Conservation (phyloP, 2,329 filamentous ascomycete genomes). For the Aureobasidium namibiae region DNA sequence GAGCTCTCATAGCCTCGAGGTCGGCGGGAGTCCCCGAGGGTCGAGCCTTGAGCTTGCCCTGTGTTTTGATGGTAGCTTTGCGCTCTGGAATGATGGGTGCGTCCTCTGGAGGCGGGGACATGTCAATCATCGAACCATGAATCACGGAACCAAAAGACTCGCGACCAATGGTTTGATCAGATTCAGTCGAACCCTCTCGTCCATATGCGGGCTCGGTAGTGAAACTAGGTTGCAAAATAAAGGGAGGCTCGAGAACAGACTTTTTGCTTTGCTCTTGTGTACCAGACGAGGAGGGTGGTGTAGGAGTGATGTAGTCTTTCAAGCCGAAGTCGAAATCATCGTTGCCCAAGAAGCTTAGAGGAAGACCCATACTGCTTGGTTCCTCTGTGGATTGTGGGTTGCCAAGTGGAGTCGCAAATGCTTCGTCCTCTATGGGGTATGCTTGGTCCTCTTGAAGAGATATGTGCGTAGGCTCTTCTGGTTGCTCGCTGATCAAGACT, state of each 20-base stretch:
- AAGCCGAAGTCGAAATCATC: slow-evolving; percentile 49
- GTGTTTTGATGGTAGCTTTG: slow-evolving; percentile 77
- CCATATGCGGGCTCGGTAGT: slow-evolving; percentile 22
- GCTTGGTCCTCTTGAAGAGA: slow-evolving; percentile 10
- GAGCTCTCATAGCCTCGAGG: slow-evolving; percentile 66
- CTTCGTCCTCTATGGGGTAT: neutral
- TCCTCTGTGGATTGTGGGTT: slow-evolving; percentile 7
- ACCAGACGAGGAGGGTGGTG: slow-evolving; percentile 1
- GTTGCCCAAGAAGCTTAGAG: slow-evolving; percentile 40
- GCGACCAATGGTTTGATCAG: slow-evolving; percentile 7
- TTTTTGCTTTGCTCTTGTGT: neutral
- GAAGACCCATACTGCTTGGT: slow-evolving; percentile 32
- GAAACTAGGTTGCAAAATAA: neutral
- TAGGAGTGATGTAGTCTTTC: slow-evolving; percentile 42
- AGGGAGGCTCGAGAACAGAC: slow-evolving; percentile 2
- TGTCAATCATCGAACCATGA: slow-evolving; percentile 18
- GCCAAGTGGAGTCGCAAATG: slow-evolving; percentile 1
- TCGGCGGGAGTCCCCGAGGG: slow-evolving; percentile 83
- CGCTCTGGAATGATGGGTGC: slow-evolving; percentile 68
- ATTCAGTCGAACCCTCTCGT: slow-evolving; percentile 10
- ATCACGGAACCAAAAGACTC: slow-evolving; percentile 11
- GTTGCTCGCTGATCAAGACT: neutral
- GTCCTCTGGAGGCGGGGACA: slow-evolving; percentile 24
- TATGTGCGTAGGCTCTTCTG: slow-evolving; percentile 7
- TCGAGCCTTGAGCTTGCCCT: slow-evolving; percentile 79